These are phyloP conservation scores for Lasiosphaeria hispida DNA, from an alignment of 495 filamentous ascomycete genomes.

Conservation along the genomic window DNA sequence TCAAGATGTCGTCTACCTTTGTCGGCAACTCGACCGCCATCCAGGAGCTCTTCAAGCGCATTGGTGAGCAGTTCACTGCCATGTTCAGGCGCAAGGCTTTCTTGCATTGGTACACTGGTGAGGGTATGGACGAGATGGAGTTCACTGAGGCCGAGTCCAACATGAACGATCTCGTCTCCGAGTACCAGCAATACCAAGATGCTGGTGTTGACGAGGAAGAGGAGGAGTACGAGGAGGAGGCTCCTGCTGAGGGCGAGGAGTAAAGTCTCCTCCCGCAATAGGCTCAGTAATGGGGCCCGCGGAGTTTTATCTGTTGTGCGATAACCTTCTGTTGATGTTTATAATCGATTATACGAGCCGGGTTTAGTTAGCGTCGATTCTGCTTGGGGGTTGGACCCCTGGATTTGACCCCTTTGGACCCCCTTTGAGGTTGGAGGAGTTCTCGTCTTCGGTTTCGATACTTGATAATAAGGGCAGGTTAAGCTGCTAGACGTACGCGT, in stretches of 20 bases:
- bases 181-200: constrained; percentile 99
- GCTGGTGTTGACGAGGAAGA: constrained; percentile 77
- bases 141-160: constrained; percentile 99
- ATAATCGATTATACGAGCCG: constrained; percentile 13
- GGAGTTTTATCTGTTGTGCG: neutral
- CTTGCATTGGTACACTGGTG: constrained; percentile 99
- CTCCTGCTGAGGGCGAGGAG: constrained; percentile 53
- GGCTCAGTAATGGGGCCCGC: neutral
- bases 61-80: constrained; percentile 98
- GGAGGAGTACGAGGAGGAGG: constrained; percentile 64
- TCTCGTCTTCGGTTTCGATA: constrained; percentile 21
- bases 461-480: constrained; percentile 19
- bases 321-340: constrained; percentile 9
- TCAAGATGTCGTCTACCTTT: constrained; percentile 99
- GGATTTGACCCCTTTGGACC: neutral
- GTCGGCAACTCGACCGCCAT: constrained; percentile 99
- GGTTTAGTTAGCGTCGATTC: constrained; percentile 10
- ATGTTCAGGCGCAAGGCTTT: constrained; percentile 99
- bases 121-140: constrained; percentile 99
- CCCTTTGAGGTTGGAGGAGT: constrained; percentile 2
- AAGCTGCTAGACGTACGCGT: constrained; percentile 21
- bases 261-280: constrained; percentile 23
- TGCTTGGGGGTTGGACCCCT: constrained; percentile 11
- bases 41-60: constrained; percentile 99
- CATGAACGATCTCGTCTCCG: constrained; percentile 99